Evolutionary conservation across 2,329 filamentous ascomycete genomes (phyloP).

Genomic region (Aspergillus floridensis): DNA sequence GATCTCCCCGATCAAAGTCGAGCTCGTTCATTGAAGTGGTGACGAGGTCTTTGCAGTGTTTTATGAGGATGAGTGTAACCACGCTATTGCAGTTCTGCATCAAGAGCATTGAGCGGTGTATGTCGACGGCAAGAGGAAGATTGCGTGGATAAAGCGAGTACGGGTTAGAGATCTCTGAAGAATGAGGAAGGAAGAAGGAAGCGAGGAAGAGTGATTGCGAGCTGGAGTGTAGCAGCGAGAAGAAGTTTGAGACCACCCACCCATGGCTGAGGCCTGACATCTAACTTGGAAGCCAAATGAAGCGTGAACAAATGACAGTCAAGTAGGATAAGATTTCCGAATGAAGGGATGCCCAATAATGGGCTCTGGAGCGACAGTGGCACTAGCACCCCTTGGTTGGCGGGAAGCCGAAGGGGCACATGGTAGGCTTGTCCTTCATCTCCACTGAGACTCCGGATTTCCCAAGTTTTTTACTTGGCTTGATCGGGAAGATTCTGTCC

Average conservation of each 20-base stretch:
- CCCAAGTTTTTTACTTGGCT: too few species aligned
- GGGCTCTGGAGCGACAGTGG: not conserved
- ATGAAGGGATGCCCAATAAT: not conserved
- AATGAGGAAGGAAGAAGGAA: not conserved
- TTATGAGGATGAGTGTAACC: not conserved
- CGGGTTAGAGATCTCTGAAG: not conserved
- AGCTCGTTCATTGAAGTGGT: not conserved
- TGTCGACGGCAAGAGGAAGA: not conserved
- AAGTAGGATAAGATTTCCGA: conserved; percentile 12
- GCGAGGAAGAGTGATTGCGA: not conserved
- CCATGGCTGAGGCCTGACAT: not conserved
- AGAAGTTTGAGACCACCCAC: not conserved
- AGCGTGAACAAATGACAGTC: not conserved
- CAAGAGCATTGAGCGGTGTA: not conserved
- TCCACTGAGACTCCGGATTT: not conserved
- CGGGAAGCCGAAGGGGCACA: not conserved
- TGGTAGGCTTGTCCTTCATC: not conserved
- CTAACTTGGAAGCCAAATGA: not conserved
- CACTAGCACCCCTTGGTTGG: not conserved
- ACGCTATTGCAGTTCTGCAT: not conserved
- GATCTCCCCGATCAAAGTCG: not conserved
- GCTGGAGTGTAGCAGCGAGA: not conserved
- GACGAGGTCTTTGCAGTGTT: not conserved
- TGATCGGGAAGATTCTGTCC: too few species aligned
- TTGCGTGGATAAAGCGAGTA: not conserved